Evolutionary conservation across 176 grass and related monocot genomes (phyloP).

Genomic region (Juncus inflexus): DNA sequence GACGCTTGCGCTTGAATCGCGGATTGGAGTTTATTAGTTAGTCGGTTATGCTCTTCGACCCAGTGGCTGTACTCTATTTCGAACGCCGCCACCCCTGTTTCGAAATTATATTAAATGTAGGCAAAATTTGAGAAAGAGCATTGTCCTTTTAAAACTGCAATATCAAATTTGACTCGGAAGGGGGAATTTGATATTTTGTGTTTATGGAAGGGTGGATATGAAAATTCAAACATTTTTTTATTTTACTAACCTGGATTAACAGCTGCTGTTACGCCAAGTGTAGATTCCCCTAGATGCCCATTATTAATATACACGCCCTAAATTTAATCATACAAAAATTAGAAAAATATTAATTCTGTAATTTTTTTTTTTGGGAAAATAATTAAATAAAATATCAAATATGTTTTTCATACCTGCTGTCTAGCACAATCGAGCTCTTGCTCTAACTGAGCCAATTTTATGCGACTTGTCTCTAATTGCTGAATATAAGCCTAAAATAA

Average conservation of each 20-base stretch:
- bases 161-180: too few relatives aligned
- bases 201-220: too few relatives aligned
- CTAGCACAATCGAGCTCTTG: conserved; percentile 60
- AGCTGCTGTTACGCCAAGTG: conserved; percentile 40
- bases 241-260: conserved; percentile 52
- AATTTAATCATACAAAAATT: background rate
- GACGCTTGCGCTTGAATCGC: conserved; percentile 55
- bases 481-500: conserved; percentile 81
- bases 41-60: conserved; percentile 71
- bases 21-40: conserved; percentile 49
- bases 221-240: too few relatives aligned
- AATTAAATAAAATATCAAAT: background rate
- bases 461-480: conserved; percentile 82
- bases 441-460: conserved; percentile 80
- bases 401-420: conserved; percentile 50
- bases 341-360: conserved; percentile 3
- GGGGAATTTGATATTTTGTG: too few relatives aligned
- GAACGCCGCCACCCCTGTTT: conserved; percentile 52
- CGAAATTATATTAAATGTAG: background rate
- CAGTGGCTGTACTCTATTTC: conserved; percentile 77
- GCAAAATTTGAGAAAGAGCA: too few relatives aligned
- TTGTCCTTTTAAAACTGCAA: too few relatives aligned
- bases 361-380: conserved; percentile 2
- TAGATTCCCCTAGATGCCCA: conserved; percentile 40
- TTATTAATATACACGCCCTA: conserved; percentile 40